Conservation (phyloP, 1,139 yeast genomes). For the Meyerozyma carpophila region DNA sequence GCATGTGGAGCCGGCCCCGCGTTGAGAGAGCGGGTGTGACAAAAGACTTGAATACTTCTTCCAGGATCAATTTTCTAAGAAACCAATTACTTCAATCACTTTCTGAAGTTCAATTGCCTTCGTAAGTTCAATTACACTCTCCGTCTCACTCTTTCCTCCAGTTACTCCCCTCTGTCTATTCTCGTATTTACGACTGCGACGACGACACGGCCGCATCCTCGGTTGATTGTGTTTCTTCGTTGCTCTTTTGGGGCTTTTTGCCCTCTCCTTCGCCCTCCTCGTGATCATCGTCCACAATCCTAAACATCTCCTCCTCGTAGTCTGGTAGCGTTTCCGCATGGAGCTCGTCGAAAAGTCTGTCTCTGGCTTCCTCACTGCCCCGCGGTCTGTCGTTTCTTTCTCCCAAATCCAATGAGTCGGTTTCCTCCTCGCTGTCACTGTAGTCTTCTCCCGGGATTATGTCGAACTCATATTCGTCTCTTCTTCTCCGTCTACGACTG, state of each 20-base stretch:
- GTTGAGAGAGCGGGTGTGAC: too few relatives aligned
- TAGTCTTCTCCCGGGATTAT: slow-evolving; percentile 68
- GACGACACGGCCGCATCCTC: neutral
- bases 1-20: neutral
- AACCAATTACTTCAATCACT: too few relatives aligned
- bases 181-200: neutral
- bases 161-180: neutral
- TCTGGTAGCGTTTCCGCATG: slow-evolving; percentile 35
- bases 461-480: slow-evolving; percentile 75
- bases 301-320: slow-evolving; percentile 40
- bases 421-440: slow-evolving; percentile 18
- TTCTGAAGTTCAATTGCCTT: too few relatives aligned
- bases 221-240: neutral
- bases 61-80: too few relatives aligned
- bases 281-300: slow-evolving; percentile 38
- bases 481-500: slow-evolving; percentile 54
- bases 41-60: too few relatives aligned
- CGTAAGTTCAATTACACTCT: too few relatives aligned
- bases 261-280: slow-evolving; percentile 7
- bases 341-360: slow-evolving; percentile 35
- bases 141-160: too few relatives aligned
- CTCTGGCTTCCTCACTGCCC: slow-evolving; percentile 30
- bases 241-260: neutral
- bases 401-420: slow-evolving; percentile 15
- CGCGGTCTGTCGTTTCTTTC: slow-evolving; percentile 15